These are phyloP conservation scores for Neonectria sp. DNA, from an alignment of 2,329 filamentous ascomycete species.

Conservation along the genomic window DNA sequence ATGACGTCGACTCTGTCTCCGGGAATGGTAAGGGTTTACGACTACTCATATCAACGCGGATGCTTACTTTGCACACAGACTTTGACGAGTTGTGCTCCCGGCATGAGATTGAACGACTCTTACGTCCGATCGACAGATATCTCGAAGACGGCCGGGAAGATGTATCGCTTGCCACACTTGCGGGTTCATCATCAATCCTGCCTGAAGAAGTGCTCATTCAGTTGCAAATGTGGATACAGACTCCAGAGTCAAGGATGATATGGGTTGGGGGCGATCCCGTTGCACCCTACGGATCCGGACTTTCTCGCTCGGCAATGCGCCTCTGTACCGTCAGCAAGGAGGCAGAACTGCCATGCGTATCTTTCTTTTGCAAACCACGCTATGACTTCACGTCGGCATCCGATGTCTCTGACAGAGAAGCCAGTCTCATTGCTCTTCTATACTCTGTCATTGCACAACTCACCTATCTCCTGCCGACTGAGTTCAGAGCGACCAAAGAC, in stretches of 20 bases:
- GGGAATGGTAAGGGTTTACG: not conserved
- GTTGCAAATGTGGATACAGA: constrained; percentile 1
- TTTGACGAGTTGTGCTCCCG: not conserved
- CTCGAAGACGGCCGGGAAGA: constrained; percentile 3
- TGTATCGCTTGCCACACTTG: not conserved
- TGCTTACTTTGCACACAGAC: not conserved
- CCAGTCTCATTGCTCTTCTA: not conserved
- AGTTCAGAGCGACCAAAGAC: not conserved
- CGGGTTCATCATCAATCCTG: not conserved
- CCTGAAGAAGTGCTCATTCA: not conserved
- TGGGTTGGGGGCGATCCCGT: not conserved
- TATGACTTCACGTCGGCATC: not conserved
- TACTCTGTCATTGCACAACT: constrained; percentile 5
- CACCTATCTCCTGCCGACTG: not conserved
- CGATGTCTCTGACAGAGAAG: not conserved
- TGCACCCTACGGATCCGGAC: not conserved
- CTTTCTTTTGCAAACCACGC: constrained; percentile 1
- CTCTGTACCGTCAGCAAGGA: not conserved
- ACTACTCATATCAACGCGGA: not conserved
- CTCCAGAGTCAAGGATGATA: not conserved
- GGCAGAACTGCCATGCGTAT: constrained; percentile 3
- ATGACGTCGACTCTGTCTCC: not conserved
- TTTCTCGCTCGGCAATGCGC: not conserved
- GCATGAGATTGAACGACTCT: not conserved
- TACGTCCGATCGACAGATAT: not conserved